Evolutionary conservation across 169 alveolate genomes (phyloP), one percentile per base, ranked within the genome.

Genomic region (Cryptosporidium sp.): DNA sequence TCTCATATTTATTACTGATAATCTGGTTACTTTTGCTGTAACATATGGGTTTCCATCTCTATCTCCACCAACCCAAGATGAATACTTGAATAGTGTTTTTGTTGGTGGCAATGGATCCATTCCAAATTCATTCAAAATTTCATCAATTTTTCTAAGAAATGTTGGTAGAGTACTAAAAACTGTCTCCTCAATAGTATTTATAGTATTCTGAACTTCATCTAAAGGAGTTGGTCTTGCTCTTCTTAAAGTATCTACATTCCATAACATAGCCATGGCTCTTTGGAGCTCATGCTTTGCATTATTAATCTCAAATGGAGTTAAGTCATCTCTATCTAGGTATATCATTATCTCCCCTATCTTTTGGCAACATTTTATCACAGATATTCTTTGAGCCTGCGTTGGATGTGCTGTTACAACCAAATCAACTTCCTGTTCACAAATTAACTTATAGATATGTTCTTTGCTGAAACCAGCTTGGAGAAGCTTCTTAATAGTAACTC

Each of bases 1-100:
- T 58, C 85, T 85, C 86, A 92, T 92, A 91, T 87, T 91, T 52
- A 91, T 92, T 16, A 91, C 93, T 26, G 93, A 94, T 52, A 92
- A 70, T 86, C 91, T 91, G 10, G 97, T 95, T 31, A 94, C 91
- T 65, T 93, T 93, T 6, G 96, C 95, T 52, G 96, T 92, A 31
- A 95, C 97, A 67, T 69, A 94, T 67, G 97, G 97, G 85, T 95
- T 95, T n/a, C 97, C 97, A 91, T 95, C 97, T 58, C 97, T 84
- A 44, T 95, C 97, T 0, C 97, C 97, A 10, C 97, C 97, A 45
- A 95, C 96, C 97, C 97, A 95, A 37, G 96, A 94, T 10, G 95
- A 92, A 70, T 91, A 94, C 18, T 85, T 84, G 70, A 93, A 94
- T 21, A 93, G n/a, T 8, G 92, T 87, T 35, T 48, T 45, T 37